Evolutionary conservation across 139 green algal species (phyloP).

Genomic region (Coccomyxa sp.): DNA sequence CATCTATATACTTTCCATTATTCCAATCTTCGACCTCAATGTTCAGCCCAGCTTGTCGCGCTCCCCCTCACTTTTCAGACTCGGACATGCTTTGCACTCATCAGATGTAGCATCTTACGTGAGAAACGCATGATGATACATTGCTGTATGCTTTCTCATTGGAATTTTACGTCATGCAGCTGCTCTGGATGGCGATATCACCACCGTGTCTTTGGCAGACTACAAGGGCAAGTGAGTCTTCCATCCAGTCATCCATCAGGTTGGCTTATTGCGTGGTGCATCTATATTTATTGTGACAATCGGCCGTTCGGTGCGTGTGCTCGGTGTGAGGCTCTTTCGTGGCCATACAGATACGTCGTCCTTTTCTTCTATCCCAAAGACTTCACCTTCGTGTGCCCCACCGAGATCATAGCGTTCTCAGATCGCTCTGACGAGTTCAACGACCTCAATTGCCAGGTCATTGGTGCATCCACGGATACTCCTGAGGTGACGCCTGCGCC

Average conservation of each 20-base stretch:
- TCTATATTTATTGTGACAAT: neutral
- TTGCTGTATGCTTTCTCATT: neutral
- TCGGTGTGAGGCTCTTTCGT: no score
- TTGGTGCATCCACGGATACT: constrained; percentile 75
- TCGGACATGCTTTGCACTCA: no score
- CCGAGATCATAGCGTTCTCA: constrained; percentile 83
- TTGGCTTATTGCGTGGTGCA: neutral
- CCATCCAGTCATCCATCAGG: no score
- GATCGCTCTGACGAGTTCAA: constrained; percentile 83
- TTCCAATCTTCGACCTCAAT: no score
- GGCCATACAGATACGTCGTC: constrained; percentile 12
- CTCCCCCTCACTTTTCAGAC: no score
- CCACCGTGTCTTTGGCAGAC: constrained; percentile 44
- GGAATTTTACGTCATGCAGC: constrained; percentile 32
- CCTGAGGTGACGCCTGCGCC: constrained; percentile 26
- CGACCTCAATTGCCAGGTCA: constrained; percentile 65
- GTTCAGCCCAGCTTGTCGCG: no score
- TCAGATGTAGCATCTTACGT: no score
- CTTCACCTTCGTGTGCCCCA: constrained; percentile 48
- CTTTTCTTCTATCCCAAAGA: constrained; percentile 71
- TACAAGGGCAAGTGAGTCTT: constrained; percentile 76
- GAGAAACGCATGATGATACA: no score
- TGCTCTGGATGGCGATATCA: constrained; percentile 62
- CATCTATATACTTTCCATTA: no score
- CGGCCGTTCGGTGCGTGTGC: neutral